These are phyloP conservation scores for Trichoderma pleuroti DNA, from an alignment of 2,329 filamentous ascomycete genomes.

Conservation along the genomic window DNA sequence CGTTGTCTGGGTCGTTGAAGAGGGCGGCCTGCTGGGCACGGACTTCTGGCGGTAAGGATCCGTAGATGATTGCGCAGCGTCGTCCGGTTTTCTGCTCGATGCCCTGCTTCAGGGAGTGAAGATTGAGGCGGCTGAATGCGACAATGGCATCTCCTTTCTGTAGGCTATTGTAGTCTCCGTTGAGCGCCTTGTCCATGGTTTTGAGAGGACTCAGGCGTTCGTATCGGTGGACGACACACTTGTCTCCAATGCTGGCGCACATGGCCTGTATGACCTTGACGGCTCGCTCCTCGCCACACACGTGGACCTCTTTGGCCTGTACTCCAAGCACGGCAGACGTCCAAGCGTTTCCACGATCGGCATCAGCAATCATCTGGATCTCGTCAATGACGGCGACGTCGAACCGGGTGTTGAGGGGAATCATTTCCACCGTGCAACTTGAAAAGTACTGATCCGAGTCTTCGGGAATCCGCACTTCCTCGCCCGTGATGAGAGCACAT, in stretches of 20 bases:
- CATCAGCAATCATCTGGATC: conserved; percentile 91
- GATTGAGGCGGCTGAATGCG: conserved; percentile 74
- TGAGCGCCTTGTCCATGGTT: conserved; percentile 60
- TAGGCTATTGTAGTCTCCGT: conserved; percentile 61
- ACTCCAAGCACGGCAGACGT: conserved; percentile 85
- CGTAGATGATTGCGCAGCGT: conserved; percentile 90
- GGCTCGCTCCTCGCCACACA: conserved; percentile 85
- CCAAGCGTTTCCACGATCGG: conserved; percentile 87
- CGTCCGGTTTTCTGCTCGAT: conserved; percentile 74
- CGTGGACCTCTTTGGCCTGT: conserved; percentile 81
- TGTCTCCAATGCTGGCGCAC: conserved; percentile 75
- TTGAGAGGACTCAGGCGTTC: conserved; percentile 75
- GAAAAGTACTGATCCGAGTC: conserved; percentile 57
- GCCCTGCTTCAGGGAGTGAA: conserved; percentile 74
- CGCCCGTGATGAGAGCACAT: conserved; percentile 84
- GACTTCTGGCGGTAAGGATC: conserved; percentile 85
- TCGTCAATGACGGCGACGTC: conserved; percentile 97
- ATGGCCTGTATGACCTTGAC: conserved; percentile 75
- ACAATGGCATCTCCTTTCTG: conserved; percentile 90
- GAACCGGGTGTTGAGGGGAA: conserved; percentile 51
- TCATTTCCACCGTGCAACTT: conserved; percentile 94
- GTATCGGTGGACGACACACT: conserved; percentile 77
- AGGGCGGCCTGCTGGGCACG: conserved; percentile 84
- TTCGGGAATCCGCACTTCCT: conserved; percentile 73
- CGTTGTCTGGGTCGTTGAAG: conserved; percentile 93